These are phyloP conservation scores for Backusella sp. DNA, from an alignment of 192 early-diverging fungal genomes.

Conservation along the genomic window DNA sequence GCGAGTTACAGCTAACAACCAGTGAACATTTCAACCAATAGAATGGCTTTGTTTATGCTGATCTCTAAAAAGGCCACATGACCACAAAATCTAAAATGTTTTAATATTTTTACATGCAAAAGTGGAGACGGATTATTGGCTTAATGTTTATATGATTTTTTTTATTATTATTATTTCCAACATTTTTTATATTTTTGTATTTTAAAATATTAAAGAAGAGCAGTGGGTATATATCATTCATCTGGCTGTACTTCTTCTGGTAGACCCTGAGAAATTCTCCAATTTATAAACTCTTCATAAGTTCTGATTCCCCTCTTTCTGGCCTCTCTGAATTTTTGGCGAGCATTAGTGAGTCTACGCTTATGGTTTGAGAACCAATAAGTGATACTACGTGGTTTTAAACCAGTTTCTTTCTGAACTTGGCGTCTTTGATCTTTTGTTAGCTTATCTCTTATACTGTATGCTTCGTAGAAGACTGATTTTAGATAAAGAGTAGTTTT, in stretches of 20 bases:
- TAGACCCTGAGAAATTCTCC: slow-evolving; percentile 21
- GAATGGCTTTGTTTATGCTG: not conserved
- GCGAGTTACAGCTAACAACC: not conserved
- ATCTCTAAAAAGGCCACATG: not conserved
- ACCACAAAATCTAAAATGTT: not conserved
- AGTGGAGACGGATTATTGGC: not conserved
- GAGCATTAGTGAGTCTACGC: slow-evolving; percentile 18
- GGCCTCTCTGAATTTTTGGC: slow-evolving; percentile 13
- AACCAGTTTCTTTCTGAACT: slow-evolving; percentile 24
- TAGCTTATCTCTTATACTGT: slow-evolving; percentile 30
- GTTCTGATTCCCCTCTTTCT: slow-evolving; percentile 1
- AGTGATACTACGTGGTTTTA: slow-evolving; percentile 33
- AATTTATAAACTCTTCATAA: slow-evolving; percentile 24
- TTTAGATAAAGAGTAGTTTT: slow-evolving; percentile 27
- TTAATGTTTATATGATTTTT: not conserved
- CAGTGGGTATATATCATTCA: not conserved
- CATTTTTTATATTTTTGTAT: not conserved
- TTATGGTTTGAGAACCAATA: slow-evolving; percentile 42
- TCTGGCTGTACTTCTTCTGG: slow-evolving; percentile 10
- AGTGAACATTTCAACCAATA: not conserved
- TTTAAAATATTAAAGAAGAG: not conserved
- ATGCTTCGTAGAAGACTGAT: slow-evolving; percentile 29
- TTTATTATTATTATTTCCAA: slow-evolving; percentile 1
- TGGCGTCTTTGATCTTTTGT: slow-evolving; percentile 28
- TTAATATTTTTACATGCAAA: not conserved